Evolutionary conservation across 192 early-diverging fungal species (phyloP), one percentile per base, ranked within the genome.

Genomic region (Backusella mclennaniae): DNA sequence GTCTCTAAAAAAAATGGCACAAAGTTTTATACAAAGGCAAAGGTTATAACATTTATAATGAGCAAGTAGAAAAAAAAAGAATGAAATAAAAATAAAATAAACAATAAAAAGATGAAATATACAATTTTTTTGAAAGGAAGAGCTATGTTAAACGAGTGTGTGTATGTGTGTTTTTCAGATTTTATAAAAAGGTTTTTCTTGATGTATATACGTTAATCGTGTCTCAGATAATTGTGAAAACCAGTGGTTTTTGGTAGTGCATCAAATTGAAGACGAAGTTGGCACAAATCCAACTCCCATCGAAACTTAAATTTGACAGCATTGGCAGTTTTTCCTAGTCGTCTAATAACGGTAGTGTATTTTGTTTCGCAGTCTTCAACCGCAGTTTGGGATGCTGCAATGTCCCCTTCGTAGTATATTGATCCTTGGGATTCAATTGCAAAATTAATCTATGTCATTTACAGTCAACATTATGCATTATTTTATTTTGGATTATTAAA

Each of bases 351-450:
- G 14, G 9, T 12, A 17, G 17, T 38, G 36, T 69, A 71, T 49
- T 71, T 71, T 26, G 23, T 15, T 49, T 71, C 41, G 19, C 74
- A 75, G 4, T 9, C 15, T 4, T 75, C 63, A 39, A 76, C 35
- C 23, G 75, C 75, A 70, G 23, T 33, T 29, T 70, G n/a, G 2
- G 75, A 46, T 1, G 68, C 17, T 3, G 8, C 1, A 38, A 42
- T 38, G 69, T 76, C 75, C 0, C 68, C 75, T 44, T 69, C 44
- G 31, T 69, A 76, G 35, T 76, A 76, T 56, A 76, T 76, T 15
- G 75, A 76, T 38, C 75, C 75, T 35, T 69, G 75, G 42, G 75
- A 70, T 38, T 76, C 75, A 9, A 56, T 38, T 3, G 75, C 75
- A 70, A 53, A 76, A 44, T 17, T 14, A 38, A 76, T 76, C 75